Evolutionary conservation across 129 eudicot species (phyloP).

Genomic region (Saussurea involucrata): DNA sequence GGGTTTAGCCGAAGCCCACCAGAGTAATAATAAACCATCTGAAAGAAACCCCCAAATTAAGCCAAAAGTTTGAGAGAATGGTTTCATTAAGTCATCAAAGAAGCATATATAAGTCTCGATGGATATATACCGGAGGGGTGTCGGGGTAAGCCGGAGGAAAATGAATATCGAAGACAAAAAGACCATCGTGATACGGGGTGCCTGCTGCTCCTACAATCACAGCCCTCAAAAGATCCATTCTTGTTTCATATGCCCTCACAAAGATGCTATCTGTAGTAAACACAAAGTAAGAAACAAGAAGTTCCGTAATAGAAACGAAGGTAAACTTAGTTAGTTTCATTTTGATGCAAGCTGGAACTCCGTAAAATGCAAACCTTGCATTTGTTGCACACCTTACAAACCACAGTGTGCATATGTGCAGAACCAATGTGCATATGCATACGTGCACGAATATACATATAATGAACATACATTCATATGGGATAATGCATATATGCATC

Average conservation of each 20-base stretch:
- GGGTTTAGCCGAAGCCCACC: conserved; percentile 72
- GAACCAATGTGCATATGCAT: no score
- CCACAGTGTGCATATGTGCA: no score
- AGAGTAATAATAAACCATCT: conserved; percentile 67
- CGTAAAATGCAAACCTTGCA: no score
- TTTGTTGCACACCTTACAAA: no score
- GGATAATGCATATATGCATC: no score
- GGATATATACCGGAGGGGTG: conserved; percentile 54
- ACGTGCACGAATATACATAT: no score
- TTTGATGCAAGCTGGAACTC: no score
- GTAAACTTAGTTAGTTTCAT: not conserved
- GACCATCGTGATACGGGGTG: conserved; percentile 85
- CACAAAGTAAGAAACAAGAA: not conserved
- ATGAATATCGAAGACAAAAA: conserved; percentile 62
- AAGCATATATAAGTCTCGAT: not conserved
- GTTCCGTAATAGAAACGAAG: not conserved
- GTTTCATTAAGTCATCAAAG: not conserved
- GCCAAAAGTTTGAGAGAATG: conserved; percentile 6
- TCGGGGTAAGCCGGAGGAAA: conserved; percentile 63
- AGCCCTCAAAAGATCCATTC: conserved; percentile 86
- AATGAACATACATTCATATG: no score
- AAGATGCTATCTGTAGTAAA: conserved; percentile 47
- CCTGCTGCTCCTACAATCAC: conserved; percentile 72
- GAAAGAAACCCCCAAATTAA: conserved; percentile 23
- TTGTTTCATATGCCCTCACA: conserved; percentile 65